Evolutionary conservation across 495 filamentous ascomycete species (phyloP).

Genomic region (Lepraria neglecta): DNA sequence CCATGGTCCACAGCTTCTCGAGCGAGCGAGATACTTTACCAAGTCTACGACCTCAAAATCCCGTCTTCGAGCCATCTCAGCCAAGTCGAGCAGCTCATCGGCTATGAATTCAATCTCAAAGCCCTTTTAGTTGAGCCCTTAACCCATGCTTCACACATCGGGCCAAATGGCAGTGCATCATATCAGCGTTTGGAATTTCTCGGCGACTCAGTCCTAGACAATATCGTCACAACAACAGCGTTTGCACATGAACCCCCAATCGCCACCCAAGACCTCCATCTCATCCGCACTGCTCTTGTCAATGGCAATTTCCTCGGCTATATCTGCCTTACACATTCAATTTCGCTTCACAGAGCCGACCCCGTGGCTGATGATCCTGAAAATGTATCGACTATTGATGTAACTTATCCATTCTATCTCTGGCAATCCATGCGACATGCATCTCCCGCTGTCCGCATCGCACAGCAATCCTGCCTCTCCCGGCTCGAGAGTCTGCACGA

Average conservation of each 20-base stretch:
- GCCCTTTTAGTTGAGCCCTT: conserved; percentile 73
- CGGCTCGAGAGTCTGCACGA: conserved; percentile 47
- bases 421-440: conserved; percentile 65
- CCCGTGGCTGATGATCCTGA: conserved; percentile 21
- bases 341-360: conserved; percentile 24
- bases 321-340: conserved; percentile 51
- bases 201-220: conserved; percentile 82
- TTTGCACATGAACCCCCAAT: conserved; percentile 43
- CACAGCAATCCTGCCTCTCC: conserved; percentile 39
- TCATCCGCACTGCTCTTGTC: conserved; percentile 64
- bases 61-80: conserved; percentile 24
- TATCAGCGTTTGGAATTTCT: conserved; percentile 89
- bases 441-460: conserved; percentile 37
- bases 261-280: conserved; percentile 62
- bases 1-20: conserved; percentile 44
- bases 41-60: conserved; percentile 28
- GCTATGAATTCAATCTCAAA: conserved; percentile 66
- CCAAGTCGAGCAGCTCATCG: conserved; percentile 53
- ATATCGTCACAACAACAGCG: conserved; percentile 56
- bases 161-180: conserved; percentile 44
- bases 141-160: conserved; percentile 66
- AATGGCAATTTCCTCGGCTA: conserved; percentile 90
- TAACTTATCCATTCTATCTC: conserved; percentile 36
- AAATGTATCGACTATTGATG: conserved; percentile 21
- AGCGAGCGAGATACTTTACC: conserved; percentile 32